Percentiles rank a stretch among this genome's conserved stretches.
Conservation (phyloP, 164 flowering plant species). For the Chimonanthus praecox region DNA sequence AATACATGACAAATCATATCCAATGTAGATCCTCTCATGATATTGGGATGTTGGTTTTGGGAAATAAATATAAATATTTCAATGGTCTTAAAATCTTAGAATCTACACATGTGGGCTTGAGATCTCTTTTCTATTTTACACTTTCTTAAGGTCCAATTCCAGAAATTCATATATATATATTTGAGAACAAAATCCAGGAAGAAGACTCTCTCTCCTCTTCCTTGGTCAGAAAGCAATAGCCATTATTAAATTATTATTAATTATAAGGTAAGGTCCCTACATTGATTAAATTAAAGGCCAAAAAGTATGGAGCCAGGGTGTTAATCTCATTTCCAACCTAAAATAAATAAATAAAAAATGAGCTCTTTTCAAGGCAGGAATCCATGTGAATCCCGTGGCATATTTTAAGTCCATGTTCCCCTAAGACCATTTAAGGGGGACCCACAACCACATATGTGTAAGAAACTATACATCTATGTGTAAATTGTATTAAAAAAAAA, state of each 20-base stretch:
- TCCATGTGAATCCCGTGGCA: neutral
- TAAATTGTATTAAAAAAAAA: no score
- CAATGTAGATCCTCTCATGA: conserved; percentile 35
- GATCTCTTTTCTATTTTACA: conserved; percentile 36
- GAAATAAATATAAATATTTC: conserved; percentile 6
- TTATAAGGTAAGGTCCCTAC: neutral
- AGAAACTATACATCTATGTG: neutral
- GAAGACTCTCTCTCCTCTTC: conserved; percentile 4
- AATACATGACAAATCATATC: conserved; percentile 29
- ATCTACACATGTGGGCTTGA: conserved; percentile 30
- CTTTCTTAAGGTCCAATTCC: conserved; percentile 21
- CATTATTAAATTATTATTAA: neutral
- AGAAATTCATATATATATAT: conserved; percentile 21
- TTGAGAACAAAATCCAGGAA: conserved; percentile 12
- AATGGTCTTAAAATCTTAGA: conserved; percentile 24
- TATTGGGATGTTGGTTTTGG: conserved; percentile 38
- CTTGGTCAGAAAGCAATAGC: conserved; percentile 12
- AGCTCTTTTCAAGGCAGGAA: neutral
- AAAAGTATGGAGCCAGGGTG: neutral
- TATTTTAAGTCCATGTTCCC: neutral
- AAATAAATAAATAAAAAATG: neutral
- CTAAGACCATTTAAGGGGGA: neutral
- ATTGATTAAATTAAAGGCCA: neutral
- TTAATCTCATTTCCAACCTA: neutral
- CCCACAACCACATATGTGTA: neutral